A percentile compares a stretch with the other conserved stretches of the same genome.
phyloP scores from a whole-genome alignment of 129 eudicot species.

The Pulicaria dysenterica region DNA sequence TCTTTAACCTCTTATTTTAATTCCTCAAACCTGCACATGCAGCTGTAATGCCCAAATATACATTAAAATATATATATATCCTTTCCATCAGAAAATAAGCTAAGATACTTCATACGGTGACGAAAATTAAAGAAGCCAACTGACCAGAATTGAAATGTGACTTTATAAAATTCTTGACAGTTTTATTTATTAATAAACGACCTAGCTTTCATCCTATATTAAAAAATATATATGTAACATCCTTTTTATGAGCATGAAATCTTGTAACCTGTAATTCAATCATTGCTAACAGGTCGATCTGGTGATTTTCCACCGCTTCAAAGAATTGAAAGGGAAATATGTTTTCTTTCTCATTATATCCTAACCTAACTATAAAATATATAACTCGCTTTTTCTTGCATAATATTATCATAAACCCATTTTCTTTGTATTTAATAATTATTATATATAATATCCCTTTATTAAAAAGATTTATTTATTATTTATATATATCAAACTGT shows the following conservation, averaged over 20 bases:
- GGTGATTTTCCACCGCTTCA: neutral
- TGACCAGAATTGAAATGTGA: constrained; percentile 8
- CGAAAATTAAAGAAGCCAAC: constrained; percentile 13
- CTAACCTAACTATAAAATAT: neutral
- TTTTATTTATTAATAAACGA: constrained; percentile 28
- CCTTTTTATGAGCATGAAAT: constrained; percentile 2
- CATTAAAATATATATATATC: neutral
- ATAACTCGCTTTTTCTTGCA: neutral
- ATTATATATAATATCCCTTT: no score
- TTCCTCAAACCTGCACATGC: constrained; percentile 33
- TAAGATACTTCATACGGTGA: constrained; percentile 17
- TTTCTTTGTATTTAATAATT: no score
- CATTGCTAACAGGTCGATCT: constrained; percentile 1
- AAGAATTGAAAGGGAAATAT: neutral
- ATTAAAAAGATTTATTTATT: no score
- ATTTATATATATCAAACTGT: no score
- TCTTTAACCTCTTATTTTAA: constrained; percentile 31
- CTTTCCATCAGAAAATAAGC: neutral
- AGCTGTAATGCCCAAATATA: constrained; percentile 23
- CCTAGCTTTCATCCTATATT: neutral
- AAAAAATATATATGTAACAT: neutral
- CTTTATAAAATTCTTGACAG: constrained; percentile 16
- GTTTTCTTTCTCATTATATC: neutral
- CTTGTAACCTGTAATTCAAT: constrained; percentile 4
- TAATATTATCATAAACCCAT: no score